These are phyloP conservation scores for Phytopythium boreale DNA, from an alignment of 352 stramenopile species.

Conservation along the genomic window DNA sequence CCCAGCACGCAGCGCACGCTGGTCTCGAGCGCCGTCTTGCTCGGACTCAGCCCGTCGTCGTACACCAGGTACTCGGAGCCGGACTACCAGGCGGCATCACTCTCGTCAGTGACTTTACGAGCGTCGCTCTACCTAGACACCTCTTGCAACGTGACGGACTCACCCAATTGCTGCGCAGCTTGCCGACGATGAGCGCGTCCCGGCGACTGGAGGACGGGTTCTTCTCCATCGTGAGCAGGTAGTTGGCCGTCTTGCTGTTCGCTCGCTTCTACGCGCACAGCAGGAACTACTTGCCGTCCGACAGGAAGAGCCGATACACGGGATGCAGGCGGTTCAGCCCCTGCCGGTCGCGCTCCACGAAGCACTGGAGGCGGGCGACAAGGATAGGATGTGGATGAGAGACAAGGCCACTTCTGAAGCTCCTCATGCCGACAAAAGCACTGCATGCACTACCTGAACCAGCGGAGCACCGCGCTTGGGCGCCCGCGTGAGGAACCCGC, in stretches of 20 bases:
- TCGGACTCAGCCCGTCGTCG: conserved; percentile 49
- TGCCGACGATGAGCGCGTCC: conserved; percentile 42
- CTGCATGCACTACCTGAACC: conserved; percentile 45
- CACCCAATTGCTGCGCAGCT: conserved; percentile 61
- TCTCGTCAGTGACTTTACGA: background rate
- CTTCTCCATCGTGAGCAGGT: conserved; percentile 52
- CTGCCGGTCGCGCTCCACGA: conserved; percentile 49
- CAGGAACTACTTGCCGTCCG: conserved; percentile 49
- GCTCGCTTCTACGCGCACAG: conserved; percentile 48
- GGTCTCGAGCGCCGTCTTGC: conserved; percentile 36
- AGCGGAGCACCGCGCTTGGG: conserved; percentile 14
- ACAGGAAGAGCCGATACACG: conserved; percentile 54
- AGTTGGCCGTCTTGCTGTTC: conserved; percentile 57
- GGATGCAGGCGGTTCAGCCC: conserved; percentile 46
- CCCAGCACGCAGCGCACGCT: conserved; percentile 46
- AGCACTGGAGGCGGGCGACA: conserved; percentile 25
- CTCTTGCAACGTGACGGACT: background rate
- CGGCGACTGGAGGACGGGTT: conserved; percentile 26
- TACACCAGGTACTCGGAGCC: conserved; percentile 63
- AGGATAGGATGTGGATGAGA: background rate
- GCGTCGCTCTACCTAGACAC: background rate
- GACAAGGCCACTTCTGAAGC: background rate
- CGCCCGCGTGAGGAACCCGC: conserved; percentile 35
- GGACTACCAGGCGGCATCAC: conserved; percentile 16
- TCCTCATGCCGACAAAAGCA: background rate